These are phyloP conservation scores for Iris pallida DNA, from an alignment of 116 monocot genomes.

Conservation along the genomic window DNA sequence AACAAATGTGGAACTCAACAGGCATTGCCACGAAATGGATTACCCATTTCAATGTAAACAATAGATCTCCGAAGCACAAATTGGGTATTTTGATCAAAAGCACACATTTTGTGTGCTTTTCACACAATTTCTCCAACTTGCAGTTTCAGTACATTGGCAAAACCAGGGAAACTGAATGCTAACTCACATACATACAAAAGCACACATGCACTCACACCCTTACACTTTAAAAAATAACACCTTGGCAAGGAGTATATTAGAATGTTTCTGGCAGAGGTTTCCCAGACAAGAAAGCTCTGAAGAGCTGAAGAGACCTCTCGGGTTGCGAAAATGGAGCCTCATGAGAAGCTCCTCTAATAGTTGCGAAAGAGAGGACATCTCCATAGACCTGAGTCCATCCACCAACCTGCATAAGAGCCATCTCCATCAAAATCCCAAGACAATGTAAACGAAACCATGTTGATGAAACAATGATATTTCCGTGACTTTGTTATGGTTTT, in stretches of 20 bases:
- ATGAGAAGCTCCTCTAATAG: conserved; percentile 92
- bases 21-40: too few species aligned
- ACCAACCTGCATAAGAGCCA: conserved; percentile 49
- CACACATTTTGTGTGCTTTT: too few species aligned
- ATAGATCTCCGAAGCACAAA: too few species aligned
- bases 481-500: background rate
- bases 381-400: conserved; percentile 98
- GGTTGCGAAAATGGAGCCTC: conserved; percentile 99
- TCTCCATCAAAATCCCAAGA: background rate
- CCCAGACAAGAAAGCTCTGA: conserved; percentile 60
- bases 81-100: too few species aligned
- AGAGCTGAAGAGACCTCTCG: conserved; percentile 75
- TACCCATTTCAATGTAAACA: too few species aligned
- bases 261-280: conserved; percentile 79
- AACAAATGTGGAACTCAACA: too few species aligned
- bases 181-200: too few species aligned
- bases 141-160: too few species aligned
- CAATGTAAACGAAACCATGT: background rate
- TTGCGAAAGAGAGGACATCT: conserved; percentile 73
- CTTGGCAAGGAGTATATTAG: conserved; percentile 8
- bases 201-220: too few species aligned
- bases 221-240: too few species aligned
- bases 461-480: background rate
- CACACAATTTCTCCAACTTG: too few species aligned
- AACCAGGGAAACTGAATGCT: too few species aligned